A percentile compares a stretch with the other conserved stretches of the same genome.
Conservation (phyloP, 805 yeast species). For the Pichia sporocuriosa region DNA sequence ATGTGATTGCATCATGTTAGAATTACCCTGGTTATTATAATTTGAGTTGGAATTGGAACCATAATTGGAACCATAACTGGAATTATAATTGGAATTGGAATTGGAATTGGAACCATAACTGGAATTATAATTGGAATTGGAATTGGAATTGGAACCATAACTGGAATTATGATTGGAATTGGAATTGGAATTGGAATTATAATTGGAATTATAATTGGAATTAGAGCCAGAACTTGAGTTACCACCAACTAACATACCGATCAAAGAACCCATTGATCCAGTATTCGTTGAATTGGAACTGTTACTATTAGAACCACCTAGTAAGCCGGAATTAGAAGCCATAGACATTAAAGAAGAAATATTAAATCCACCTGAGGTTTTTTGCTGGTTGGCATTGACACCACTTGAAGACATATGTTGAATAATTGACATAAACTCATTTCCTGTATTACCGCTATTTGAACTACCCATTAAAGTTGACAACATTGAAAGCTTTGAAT, state of each 20-base stretch:
- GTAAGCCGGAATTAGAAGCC: slow-evolving; percentile 6
- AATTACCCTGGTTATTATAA: too few species aligned
- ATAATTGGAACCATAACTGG: neutral
- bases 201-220: neutral
- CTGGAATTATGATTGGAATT: neutral
- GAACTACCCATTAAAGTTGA: slow-evolving; percentile 18
- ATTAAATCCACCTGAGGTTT: slow-evolving; percentile 25
- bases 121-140: neutral
- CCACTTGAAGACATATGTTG: slow-evolving; percentile 23
- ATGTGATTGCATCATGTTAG: too few species aligned
- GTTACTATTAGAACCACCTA: slow-evolving; percentile 8
- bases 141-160: neutral
- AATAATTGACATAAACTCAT: slow-evolving; percentile 25
- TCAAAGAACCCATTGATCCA: slow-evolving; percentile 19
- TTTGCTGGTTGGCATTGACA: slow-evolving; percentile 18
- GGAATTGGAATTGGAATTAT: slow-evolving; percentile 2
- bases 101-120: slow-evolving; percentile 4
- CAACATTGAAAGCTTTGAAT: slow-evolving; percentile 24
- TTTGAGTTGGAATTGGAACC: neutral
- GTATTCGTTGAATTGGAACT: neutral
- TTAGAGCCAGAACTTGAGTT: neutral
- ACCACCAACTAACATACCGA: slow-evolving; percentile 15
- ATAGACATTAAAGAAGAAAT: slow-evolving; percentile 18
- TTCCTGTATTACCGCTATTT: slow-evolving; percentile 10
- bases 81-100: neutral